Percentiles rank a stretch among this genome's conserved stretches.
phyloP scores from a whole-genome alignment of 2,329 filamentous ascomycete species.

The Xylaria sp. region DNA sequence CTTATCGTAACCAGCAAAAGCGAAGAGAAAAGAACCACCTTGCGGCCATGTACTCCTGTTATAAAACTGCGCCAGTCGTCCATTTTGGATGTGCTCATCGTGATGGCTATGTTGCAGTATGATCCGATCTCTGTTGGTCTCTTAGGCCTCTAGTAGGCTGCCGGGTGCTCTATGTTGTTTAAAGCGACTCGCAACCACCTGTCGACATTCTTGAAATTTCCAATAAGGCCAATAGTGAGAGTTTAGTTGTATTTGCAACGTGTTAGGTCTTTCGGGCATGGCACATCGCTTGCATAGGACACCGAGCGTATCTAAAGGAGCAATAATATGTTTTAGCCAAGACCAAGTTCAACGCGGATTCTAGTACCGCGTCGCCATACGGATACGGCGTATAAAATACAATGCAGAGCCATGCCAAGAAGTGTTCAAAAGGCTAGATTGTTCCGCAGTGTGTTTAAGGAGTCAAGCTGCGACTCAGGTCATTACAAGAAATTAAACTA shows the following conservation, averaged over 20 bases:
- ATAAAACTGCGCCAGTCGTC: neutral
- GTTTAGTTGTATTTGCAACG: neutral
- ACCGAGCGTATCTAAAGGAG: no score
- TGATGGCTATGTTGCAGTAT: neutral
- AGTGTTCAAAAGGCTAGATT: neutral
- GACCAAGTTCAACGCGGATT: neutral
- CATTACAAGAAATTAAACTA: neutral
- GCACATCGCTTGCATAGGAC: neutral
- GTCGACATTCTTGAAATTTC: neutral
- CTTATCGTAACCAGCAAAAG: conserved; percentile 23
- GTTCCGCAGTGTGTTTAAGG: neutral
- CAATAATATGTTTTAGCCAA: conserved; percentile 6
- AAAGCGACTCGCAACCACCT: neutral
- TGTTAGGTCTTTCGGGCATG: neutral
- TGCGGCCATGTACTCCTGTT: conserved; percentile 5
- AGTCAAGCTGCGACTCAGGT: neutral
- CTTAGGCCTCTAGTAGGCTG: neutral
- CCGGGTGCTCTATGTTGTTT: neutral
- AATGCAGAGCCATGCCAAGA: neutral
- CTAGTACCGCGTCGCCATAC: neutral
- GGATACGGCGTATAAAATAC: neutral
- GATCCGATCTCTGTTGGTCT: neutral
- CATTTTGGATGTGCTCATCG: neutral
- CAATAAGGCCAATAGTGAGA: neutral
- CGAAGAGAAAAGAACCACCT: conserved; percentile 5